Evolutionary conservation across 2,329 filamentous ascomycete genomes (phyloP), one percentile per base, ranked within the genome.

Genomic region (Seiridium cupressi): DNA sequence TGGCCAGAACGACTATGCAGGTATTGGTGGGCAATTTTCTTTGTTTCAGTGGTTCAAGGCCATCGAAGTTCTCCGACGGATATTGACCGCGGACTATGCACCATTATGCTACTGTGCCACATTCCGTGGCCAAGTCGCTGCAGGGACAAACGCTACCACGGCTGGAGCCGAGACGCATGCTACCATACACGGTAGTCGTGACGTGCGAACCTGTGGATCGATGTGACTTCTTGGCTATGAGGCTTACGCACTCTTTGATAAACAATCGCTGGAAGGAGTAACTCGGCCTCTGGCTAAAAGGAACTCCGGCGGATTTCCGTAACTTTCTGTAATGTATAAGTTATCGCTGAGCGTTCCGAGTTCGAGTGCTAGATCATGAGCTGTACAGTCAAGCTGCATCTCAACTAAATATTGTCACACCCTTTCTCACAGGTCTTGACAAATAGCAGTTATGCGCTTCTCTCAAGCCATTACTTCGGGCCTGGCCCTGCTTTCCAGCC

Each of bases 361-460:
- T 26, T 26, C 18, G 18, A 26, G 18, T 26, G 18, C 18, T 26
- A 26, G 18, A 26, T 26, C 18, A 26, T 26, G 18, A 26, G 18
- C 18, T 26, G 18, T 26, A 26, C 18, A 26, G 18, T 26, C 18
- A 26, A 26, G 18, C 18, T 26, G 18, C 18, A 26, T 26, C 18
- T 26, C 18, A 26, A 26, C 18, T 26, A 26, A 26, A 26, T 26
- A 26, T 26, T 26, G 18, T 26, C 18, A 26, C 18, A 1, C 18
- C 18, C 18, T 26, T 26, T 26, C 18, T 26, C 18, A 26, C 18
- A 26, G 18, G 18, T 26, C 18, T 26, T 26, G 18, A 26, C 18
- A 26, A 3, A 35, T 49, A 49, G 6, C 31, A 10, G 31, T 58
- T 35, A 71, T 71, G 69, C 65, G 57, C 46, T 70, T 71, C 64